A percentile compares a stretch with the other conserved stretches of the same genome.
These are phyloP conservation scores for Diaporthe ampelina DNA, from an alignment of 2,329 filamentous ascomycete genomes.

Conservation along the genomic window DNA sequence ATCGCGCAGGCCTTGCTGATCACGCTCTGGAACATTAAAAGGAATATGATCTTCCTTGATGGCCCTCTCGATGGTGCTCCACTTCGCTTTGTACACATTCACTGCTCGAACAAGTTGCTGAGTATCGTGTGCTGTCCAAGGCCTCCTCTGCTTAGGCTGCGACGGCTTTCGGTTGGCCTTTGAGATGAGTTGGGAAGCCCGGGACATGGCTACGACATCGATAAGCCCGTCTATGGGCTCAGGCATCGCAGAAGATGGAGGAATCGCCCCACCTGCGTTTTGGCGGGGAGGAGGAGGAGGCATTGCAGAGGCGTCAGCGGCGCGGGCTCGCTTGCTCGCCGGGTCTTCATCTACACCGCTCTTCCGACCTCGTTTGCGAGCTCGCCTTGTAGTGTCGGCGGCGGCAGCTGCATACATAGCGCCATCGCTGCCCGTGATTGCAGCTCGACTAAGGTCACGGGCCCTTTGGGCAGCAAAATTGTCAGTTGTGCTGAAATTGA, in stretches of 20 bases:
- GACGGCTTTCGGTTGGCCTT: slow-evolving; percentile 50
- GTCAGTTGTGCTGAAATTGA: slow-evolving; percentile 26
- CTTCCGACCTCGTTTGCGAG: slow-evolving; percentile 38
- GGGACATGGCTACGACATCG: slow-evolving; percentile 47
- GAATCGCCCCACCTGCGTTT: slow-evolving; percentile 13
- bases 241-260: slow-evolving; percentile 17
- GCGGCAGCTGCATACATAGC: slow-evolving; percentile 28
- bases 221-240: slow-evolving; percentile 11
- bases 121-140: slow-evolving; percentile 61
- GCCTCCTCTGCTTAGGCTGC: slow-evolving; percentile 51
- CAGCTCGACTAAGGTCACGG: slow-evolving; percentile 30
- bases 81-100: slow-evolving; percentile 53
- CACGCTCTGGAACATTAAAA: slow-evolving; percentile 59
- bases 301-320: slow-evolving; percentile 34
- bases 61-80: slow-evolving; percentile 54
- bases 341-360: slow-evolving; percentile 27
- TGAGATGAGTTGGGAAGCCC: slow-evolving; percentile 46
- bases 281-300: slow-evolving; percentile 33
- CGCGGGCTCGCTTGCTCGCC: slow-evolving; percentile 36
- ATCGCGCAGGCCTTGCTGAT: slow-evolving; percentile 70
- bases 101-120: slow-evolving; percentile 59
- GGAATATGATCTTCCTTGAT: slow-evolving; percentile 47
- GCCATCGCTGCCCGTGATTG: slow-evolving; percentile 29
- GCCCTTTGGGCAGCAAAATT: slow-evolving; percentile 28
- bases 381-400: slow-evolving; percentile 25